A percentile compares a stretch with the other conserved stretches of the same genome.
Evolutionary conservation across 345 rosid genomes (phyloP).

Genomic region (Litchi chinensis): DNA sequence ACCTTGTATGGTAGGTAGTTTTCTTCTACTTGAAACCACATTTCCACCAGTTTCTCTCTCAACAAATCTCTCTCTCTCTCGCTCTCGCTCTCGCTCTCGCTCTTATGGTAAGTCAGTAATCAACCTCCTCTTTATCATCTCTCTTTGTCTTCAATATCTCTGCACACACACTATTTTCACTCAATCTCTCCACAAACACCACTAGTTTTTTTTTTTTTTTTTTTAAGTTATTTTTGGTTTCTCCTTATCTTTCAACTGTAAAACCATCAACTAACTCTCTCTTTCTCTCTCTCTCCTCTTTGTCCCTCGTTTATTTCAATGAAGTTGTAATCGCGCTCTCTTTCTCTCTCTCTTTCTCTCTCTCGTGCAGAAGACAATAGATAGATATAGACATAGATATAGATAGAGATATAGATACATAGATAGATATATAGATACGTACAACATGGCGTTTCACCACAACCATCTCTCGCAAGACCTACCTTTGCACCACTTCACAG

Average conservation of each 20-base stretch:
- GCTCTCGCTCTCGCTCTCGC: constrained; percentile 3
- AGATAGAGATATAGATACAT: background rate
- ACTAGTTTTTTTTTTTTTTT: background rate
- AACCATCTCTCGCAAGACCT: constrained; percentile 72
- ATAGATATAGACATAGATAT: background rate
- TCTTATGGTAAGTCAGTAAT: constrained; percentile 19
- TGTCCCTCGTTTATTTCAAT: background rate
- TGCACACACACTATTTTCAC: background rate
- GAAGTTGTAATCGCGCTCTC: background rate
- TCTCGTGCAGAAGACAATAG: background rate
- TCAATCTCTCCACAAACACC: background rate
- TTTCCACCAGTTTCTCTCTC: background rate
- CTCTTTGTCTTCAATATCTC: background rate
- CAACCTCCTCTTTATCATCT: background rate
- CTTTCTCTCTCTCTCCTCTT: constrained; percentile 24
- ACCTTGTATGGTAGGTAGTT: constrained; percentile 23
- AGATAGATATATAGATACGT: background rate
- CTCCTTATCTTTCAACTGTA: background rate
- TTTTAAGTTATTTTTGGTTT: background rate
- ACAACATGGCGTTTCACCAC: constrained; percentile 78
- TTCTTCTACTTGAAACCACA: constrained; percentile 33
- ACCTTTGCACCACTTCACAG: constrained; percentile 75
- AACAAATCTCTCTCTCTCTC: too few relatives aligned
- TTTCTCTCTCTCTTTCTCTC: too few relatives aligned
- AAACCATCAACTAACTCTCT: background rate